Conservation (phyloP, 2,329 filamentous ascomycete species). For the Monosporascus sp. region DNA sequence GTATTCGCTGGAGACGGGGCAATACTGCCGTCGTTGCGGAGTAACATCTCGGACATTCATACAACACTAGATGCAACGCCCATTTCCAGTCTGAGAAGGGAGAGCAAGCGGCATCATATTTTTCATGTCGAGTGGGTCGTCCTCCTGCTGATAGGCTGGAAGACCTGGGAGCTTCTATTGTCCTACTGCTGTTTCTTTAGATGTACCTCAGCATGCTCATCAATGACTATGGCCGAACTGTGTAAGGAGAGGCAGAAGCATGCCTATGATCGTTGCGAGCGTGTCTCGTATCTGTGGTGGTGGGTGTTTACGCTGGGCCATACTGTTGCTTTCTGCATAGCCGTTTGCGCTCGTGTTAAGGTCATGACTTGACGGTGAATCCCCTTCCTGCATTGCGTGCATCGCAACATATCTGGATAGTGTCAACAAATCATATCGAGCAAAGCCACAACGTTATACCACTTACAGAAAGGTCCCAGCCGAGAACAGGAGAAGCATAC, state of each 20-base stretch:
- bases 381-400: slow-evolving; percentile 91
- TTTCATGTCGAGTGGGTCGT: no score
- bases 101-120: no score
- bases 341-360: slow-evolving; percentile 45
- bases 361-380: slow-evolving; percentile 45
- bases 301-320: slow-evolving; percentile 43
- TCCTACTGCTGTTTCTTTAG: neutral
- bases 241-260: slow-evolving; percentile 72
- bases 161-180: no score
- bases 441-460: neutral
- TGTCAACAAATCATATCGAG: slow-evolving; percentile 14
- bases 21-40: no score
- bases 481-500: slow-evolving; percentile 89
- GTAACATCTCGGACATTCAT: no score
- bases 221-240: slow-evolving; percentile 61
- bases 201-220: neutral
- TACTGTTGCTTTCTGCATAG: slow-evolving; percentile 42
- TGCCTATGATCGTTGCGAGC: slow-evolving; percentile 65
- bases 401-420: slow-evolving; percentile 80
- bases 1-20: no score
- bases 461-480: slow-evolving; percentile 91
- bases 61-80: no score
- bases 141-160: no score
- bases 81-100: no score
- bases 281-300: slow-evolving; percentile 63